Evolutionary conservation across 2,329 filamentous ascomycete genomes (phyloP).

Genomic region (Fusarium phyllophilum): DNA sequence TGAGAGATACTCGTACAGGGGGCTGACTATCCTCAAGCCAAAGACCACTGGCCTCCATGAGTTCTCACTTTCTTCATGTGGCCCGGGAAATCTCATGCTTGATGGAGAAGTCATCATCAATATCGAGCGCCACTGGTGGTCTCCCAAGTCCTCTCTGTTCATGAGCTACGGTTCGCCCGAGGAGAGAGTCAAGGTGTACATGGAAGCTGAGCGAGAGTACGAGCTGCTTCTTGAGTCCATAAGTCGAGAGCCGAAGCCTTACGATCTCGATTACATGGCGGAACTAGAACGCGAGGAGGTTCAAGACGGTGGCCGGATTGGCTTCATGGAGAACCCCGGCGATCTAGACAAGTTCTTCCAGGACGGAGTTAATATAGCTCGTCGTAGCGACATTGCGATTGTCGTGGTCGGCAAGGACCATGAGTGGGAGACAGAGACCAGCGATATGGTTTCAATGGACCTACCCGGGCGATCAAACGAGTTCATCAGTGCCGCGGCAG

Average conservation of each 20-base stretch:
- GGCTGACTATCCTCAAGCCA: constrained; percentile 7
- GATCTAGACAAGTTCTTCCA: constrained; percentile 17
- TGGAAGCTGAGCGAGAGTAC: constrained; percentile 18
- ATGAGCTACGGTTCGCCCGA: constrained; percentile 32
- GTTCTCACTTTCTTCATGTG: constrained; percentile 20
- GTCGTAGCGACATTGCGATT: neutral
- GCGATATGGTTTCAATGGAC: neutral
- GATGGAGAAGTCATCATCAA: constrained; percentile 20
- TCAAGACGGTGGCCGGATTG: constrained; percentile 27
- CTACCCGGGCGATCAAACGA: neutral
- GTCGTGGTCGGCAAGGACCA: neutral
- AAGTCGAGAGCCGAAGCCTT: constrained; percentile 27
- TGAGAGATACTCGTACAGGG: constrained; percentile 28
- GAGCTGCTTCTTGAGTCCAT: constrained; percentile 20
- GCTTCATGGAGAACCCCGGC: constrained; percentile 27
- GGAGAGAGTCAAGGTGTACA: constrained; percentile 11
- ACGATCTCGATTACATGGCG: constrained; percentile 15
- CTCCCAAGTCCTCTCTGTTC: constrained; percentile 26
- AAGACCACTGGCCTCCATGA: constrained; percentile 21
- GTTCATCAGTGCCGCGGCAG: neutral
- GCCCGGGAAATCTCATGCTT: constrained; percentile 17
- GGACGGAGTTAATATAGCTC: neutral
- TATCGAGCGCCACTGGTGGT: constrained; percentile 32
- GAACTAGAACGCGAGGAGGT: constrained; percentile 27
- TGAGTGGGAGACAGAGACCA: neutral